phyloP scores from a whole-genome alignment of 495 filamentous ascomycete genomes.

The Xylaria telfairii region DNA sequence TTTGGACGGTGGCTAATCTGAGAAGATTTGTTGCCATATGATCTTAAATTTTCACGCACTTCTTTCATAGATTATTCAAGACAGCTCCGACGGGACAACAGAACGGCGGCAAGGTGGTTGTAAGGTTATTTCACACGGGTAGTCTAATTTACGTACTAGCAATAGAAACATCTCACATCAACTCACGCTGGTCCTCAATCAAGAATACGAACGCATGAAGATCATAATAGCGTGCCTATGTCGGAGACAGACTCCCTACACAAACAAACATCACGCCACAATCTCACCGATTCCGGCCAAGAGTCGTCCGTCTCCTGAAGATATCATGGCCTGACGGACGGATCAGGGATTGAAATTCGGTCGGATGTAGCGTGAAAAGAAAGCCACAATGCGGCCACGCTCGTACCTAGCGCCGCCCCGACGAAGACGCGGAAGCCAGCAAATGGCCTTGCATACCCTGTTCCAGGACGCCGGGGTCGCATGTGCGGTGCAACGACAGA shows the following conservation, averaged over 20 bases:
- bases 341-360: constrained; percentile 1
- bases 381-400: constrained; percentile 17
- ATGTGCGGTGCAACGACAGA: constrained; percentile 10
- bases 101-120: background rate
- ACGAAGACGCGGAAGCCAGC: background rate
- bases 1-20: background rate
- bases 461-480: background rate
- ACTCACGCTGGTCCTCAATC: background rate
- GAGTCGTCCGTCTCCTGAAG: background rate
- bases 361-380: constrained; percentile 11
- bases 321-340: background rate
- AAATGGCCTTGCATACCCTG: constrained; percentile 4
- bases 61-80: background rate
- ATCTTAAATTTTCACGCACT: background rate
- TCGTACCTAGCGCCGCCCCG: background rate
- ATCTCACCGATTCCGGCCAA: background rate
- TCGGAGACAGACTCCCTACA: background rate
- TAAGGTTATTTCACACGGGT: background rate
- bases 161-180: background rate
- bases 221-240: background rate
- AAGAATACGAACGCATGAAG: background rate
- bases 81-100: background rate
- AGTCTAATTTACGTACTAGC: background rate
- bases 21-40: background rate
- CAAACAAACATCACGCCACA: background rate